Percentiles rank a stretch among this genome's conserved stretches.
These are phyloP conservation scores for Rutstroemia sp. DNA, from an alignment of 2,329 filamentous ascomycete species.

Conservation along the genomic window DNA sequence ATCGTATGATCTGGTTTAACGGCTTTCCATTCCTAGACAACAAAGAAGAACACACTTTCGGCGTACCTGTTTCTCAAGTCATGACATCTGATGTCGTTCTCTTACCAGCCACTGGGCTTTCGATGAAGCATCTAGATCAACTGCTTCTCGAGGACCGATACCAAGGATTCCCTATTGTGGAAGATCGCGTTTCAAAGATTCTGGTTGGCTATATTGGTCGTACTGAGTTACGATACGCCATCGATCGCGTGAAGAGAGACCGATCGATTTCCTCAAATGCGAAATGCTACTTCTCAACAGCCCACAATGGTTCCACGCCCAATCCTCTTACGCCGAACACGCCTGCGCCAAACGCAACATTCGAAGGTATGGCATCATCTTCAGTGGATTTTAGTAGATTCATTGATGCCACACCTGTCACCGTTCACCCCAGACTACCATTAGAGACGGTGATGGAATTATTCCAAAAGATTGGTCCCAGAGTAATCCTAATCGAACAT, in stretches of 20 bases:
- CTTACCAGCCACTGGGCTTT: constrained; percentile 67
- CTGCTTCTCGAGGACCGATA: constrained; percentile 73
- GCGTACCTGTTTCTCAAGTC: constrained; percentile 82
- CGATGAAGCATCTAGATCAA: constrained; percentile 67
- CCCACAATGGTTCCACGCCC: constrained; percentile 38
- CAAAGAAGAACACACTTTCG: constrained; percentile 96
- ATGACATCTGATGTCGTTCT: constrained; percentile 75
- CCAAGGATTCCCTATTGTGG: constrained; percentile 89
- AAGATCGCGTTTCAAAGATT: constrained; percentile 60
- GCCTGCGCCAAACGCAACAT: constrained; percentile 34
- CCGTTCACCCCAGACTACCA: constrained; percentile 82
- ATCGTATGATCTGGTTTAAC: constrained; percentile 98
- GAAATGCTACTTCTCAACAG: constrained; percentile 58
- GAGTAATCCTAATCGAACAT: constrained; percentile 88
- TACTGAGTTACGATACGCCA: constrained; percentile 84
- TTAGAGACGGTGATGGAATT: constrained; percentile 98
- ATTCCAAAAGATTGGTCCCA: constrained; percentile 94
- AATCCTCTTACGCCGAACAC: constrained; percentile 19
- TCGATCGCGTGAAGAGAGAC: constrained; percentile 69
- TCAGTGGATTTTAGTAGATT: constrained; percentile 78
- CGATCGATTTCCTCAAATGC: constrained; percentile 58
- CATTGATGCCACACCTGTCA: constrained; percentile 81
- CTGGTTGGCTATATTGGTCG: constrained; percentile 88
- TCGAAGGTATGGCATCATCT: constrained; percentile 51
- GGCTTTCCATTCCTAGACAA: constrained; percentile 95